phyloP scores from a whole-genome alignment of 1,284 basidiomycete species.

The Chalciporus sp. region DNA sequence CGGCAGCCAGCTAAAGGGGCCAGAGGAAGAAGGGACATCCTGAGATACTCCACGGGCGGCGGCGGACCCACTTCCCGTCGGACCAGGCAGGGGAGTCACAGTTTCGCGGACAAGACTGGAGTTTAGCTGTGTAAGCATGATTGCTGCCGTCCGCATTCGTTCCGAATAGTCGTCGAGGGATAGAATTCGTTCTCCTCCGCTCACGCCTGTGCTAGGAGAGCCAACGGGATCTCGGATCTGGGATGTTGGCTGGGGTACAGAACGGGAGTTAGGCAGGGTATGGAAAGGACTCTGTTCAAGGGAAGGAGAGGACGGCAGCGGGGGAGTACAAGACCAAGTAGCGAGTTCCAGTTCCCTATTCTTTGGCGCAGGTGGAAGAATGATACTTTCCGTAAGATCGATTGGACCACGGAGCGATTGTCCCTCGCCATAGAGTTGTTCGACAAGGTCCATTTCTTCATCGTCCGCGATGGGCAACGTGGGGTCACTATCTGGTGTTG shows the following conservation, averaged over 20 bases:
- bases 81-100: slow-evolving; percentile 37
- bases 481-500: slow-evolving; percentile 31
- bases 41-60: slow-evolving; percentile 5
- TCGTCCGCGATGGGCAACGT: slow-evolving; percentile 45
- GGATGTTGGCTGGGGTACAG: slow-evolving; percentile 9
- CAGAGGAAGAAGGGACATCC: slow-evolving; percentile 32
- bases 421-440: slow-evolving; percentile 86
- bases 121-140: slow-evolving; percentile 98
- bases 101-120: slow-evolving; percentile 71
- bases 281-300: slow-evolving; percentile 32
- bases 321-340: slow-evolving; percentile 74
- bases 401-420: slow-evolving; percentile 69
- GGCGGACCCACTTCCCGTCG: slow-evolving; percentile 33
- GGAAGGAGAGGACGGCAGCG: slow-evolving; percentile 51
- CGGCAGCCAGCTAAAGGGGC: slow-evolving; percentile 61
- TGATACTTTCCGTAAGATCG: slow-evolving; percentile 79
- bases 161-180: slow-evolving; percentile 96
- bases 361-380: slow-evolving; percentile 80
- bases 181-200: slow-evolving; percentile 31
- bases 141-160: slow-evolving; percentile 96
- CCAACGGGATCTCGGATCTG: slow-evolving; percentile 7
- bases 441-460: slow-evolving; percentile 93
- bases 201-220: slow-evolving; percentile 2
- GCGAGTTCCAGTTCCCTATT: slow-evolving; percentile 87
- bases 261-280: slow-evolving; percentile 15